Evolutionary conservation across 805 yeast species (phyloP).

Genomic region (baker's yeast (Saccharomyces cerevisiae)): DNA sequence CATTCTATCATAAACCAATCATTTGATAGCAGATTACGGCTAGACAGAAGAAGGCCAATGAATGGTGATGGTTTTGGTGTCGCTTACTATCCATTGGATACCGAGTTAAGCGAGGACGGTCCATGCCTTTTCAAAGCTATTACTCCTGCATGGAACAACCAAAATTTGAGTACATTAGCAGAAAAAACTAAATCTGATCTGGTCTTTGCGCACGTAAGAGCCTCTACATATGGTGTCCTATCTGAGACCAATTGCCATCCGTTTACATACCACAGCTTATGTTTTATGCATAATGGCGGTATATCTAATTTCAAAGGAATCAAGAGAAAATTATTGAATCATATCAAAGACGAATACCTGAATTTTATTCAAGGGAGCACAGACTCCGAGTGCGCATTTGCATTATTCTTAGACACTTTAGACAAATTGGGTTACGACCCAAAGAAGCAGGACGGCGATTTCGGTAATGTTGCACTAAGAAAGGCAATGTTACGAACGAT

Average conservation of each 20-base stretch:
- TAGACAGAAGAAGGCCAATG: slow-evolving; percentile 84
- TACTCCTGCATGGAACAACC: slow-evolving; percentile 97
- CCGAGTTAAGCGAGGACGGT: slow-evolving; percentile 47
- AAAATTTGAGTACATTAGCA: slow-evolving; percentile 76
- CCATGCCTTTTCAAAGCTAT: slow-evolving; percentile 94
- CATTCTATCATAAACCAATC: slow-evolving; percentile 96
- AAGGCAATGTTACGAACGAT: slow-evolving; percentile 68
- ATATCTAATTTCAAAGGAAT: slow-evolving; percentile 64
- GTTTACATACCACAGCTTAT: slow-evolving; percentile 72
- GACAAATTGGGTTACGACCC: slow-evolving; percentile 74
- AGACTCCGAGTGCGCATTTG: slow-evolving; percentile 93
- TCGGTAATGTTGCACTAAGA: slow-evolving; percentile 52
- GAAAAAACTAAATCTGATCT: slow-evolving; percentile 77
- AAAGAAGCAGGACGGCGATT: slow-evolving; percentile 34
- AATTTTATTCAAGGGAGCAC: slow-evolving; percentile 84
- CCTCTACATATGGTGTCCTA: slow-evolving; percentile 89
- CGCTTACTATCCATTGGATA: slow-evolving; percentile 73
- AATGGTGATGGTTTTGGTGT: slow-evolving; percentile 99
- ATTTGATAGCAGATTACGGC: slow-evolving; percentile 78
- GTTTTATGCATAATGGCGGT: slow-evolving; percentile 98
- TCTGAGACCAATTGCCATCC: slow-evolving; percentile 98
- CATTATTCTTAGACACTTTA: slow-evolving; percentile 71
- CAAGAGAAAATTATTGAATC: slow-evolving; percentile 63
- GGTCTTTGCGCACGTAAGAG: slow-evolving; percentile 93
- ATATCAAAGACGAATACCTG: slow-evolving; percentile 73